Percentiles rank a stretch among this genome's conserved stretches.
Evolutionary conservation across 805 yeast genomes (phyloP).

Genomic region (Zygosaccharomyces pseudorouxii): DNA sequence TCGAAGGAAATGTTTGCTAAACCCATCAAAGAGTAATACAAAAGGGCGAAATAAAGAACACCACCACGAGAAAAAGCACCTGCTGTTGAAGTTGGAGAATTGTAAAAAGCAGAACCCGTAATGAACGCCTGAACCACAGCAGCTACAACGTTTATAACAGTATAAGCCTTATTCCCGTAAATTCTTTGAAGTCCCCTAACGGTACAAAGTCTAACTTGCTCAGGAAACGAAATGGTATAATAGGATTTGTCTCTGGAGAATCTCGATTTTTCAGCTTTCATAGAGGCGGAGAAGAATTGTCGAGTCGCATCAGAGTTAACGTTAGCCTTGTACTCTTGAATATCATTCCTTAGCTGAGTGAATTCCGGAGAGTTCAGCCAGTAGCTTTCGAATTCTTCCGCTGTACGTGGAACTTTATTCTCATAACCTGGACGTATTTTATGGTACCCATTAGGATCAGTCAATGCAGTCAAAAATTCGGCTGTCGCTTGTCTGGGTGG

Average conservation of each 20-base stretch:
- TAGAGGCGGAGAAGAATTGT: constrained; percentile 29
- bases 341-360: constrained; percentile 20
- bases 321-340: constrained; percentile 26
- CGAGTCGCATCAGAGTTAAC: constrained; percentile 40
- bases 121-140: constrained; percentile 40
- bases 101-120: constrained; percentile 49
- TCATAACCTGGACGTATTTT: constrained; percentile 37
- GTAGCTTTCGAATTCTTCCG: constrained; percentile 43
- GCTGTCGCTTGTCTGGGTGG: constrained; percentile 57
- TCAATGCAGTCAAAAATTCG: constrained; percentile 57
- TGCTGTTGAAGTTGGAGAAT: constrained; percentile 40
- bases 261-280: constrained; percentile 30
- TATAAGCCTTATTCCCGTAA: constrained; percentile 43
- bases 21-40: constrained; percentile 55
- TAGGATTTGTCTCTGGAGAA: constrained; percentile 21
- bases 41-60: constrained; percentile 46
- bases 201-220: constrained; percentile 44
- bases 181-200: constrained; percentile 43
- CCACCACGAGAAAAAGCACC: constrained; percentile 55
- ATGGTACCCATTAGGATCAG: constrained; percentile 49
- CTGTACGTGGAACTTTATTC: constrained; percentile 35
- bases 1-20: constrained; percentile 59
- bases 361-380: constrained; percentile 31
- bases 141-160: constrained; percentile 41
- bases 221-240: constrained; percentile 30